Percentiles rank a stretch among this genome's conserved stretches.
These are phyloP conservation scores for Astragalus glycyphyllos DNA, from an alignment of 306 rosid species.

Conservation along the genomic window DNA sequence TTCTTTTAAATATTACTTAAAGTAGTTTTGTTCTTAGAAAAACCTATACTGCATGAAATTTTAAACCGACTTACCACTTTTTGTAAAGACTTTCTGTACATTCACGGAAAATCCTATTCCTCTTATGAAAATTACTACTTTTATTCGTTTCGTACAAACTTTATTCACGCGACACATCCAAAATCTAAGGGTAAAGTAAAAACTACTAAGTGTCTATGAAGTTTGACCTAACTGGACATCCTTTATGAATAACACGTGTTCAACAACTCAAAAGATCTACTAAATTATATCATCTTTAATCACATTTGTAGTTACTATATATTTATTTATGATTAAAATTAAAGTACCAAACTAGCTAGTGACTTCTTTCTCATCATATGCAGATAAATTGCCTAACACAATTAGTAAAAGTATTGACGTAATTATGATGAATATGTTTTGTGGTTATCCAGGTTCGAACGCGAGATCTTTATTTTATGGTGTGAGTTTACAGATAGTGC, in stretches of 20 bases:
- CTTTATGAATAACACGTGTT: neutral
- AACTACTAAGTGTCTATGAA: neutral
- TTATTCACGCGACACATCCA: conserved; percentile 2
- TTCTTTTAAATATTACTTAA: neutral
- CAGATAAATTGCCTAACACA: no score
- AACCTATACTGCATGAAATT: neutral
- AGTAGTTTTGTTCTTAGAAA: neutral
- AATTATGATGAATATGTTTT: no score
- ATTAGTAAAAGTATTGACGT: no score
- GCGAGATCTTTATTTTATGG: no score
- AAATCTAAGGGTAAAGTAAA: neutral
- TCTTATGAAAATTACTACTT: neutral
- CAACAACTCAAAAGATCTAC: conserved; percentile 1
- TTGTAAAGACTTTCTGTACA: neutral
- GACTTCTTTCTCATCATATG: no score
- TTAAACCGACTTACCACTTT: conserved; percentile 7
- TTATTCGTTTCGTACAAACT: neutral
- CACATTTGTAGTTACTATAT: no score
- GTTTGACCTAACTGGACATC: neutral
- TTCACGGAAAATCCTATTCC: neutral
- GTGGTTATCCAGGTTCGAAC: no score
- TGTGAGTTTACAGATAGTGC: no score
- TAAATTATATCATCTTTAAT: no score
- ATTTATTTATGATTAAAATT: no score
- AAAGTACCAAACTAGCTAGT: no score